Evolutionary conservation across 805 yeast genomes (phyloP).

Genomic region (Ogataea paradorogensis): DNA sequence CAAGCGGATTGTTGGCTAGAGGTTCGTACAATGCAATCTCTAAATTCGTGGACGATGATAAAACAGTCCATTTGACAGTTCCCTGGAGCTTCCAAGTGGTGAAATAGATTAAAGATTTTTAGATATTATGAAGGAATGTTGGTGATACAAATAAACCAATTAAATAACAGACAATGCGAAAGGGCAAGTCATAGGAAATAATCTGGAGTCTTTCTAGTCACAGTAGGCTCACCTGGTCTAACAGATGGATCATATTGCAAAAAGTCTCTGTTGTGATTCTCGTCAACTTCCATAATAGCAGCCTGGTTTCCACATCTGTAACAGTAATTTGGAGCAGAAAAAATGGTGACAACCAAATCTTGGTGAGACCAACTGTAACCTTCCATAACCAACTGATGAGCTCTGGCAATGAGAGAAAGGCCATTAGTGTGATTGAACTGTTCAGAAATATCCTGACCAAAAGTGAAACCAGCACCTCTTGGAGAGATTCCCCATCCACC

Average conservation of each 20-base stretch:
- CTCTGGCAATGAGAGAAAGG: slow-evolving; percentile 82
- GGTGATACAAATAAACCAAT: slow-evolving; percentile 13
- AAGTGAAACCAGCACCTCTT: slow-evolving; percentile 98
- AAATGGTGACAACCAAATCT: slow-evolving; percentile 89
- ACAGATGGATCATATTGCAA: slow-evolving; percentile 95
- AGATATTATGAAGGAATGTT: slow-evolving; percentile 8
- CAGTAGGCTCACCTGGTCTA: slow-evolving; percentile 97
- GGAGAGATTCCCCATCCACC: slow-evolving; percentile 99
- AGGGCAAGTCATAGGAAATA: slow-evolving; percentile 66
- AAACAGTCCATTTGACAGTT: slow-evolving; percentile 63
- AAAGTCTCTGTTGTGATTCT: slow-evolving; percentile 85
- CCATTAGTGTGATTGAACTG: slow-evolving; percentile 92
- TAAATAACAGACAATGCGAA: slow-evolving; percentile 7
- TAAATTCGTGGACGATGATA: slow-evolving; percentile 85
- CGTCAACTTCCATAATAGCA: slow-evolving; percentile 97
- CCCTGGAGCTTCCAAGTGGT: slow-evolving; percentile 87
- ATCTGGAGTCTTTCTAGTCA: slow-evolving; percentile 94
- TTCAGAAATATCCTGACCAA: slow-evolving; percentile 92
- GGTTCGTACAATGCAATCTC: slow-evolving; percentile 80
- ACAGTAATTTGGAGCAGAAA: slow-evolving; percentile 94
- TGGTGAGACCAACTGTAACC: slow-evolving; percentile 95
- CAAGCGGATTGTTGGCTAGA: slow-evolving; percentile 84
- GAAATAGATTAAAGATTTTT: slow-evolving; percentile 35
- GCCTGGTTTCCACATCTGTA: slow-evolving; percentile 98
- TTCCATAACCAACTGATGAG: slow-evolving; percentile 97